phyloP scores from a whole-genome alignment of 768 basidiomycete species.

The Leccinum olivaceopallidum region DNA sequence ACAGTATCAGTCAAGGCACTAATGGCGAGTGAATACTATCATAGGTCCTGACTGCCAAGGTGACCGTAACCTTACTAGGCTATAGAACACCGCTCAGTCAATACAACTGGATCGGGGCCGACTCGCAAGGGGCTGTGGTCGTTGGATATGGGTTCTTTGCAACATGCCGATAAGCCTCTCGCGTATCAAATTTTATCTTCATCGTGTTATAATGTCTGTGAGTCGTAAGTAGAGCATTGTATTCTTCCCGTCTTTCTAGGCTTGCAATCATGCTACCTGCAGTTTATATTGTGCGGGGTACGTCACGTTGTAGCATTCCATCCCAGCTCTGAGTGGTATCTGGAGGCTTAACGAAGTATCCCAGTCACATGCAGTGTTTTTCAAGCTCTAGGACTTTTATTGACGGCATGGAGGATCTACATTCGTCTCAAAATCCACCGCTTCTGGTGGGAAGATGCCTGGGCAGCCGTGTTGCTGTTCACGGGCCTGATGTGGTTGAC shows the following conservation, averaged over 20 bases:
- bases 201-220: not conserved
- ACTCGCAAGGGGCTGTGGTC: not conserved
- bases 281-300: conserved; percentile 9
- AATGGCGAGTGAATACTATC: too few species aligned
- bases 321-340: not conserved
- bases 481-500: conserved; percentile 14
- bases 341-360: not conserved
- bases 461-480: conserved; percentile 14
- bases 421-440: conserved; percentile 18
- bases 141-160: not conserved
- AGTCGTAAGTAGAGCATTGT: not conserved
- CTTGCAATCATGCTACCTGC: not conserved
- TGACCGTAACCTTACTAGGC: not conserved
- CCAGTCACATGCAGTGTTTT: conserved; percentile 14
- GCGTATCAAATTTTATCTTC: conserved; percentile 8
- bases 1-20: not conserved
- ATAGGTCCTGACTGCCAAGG: not conserved
- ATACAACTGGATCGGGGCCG: not conserved
- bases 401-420: conserved; percentile 22
- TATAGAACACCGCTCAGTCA: not conserved
- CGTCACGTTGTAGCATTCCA: not conserved
- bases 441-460: conserved; percentile 25
- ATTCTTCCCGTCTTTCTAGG: not conserved
- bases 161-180: conserved; percentile 7
- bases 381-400: conserved; percentile 13